Base-by-base conservation (phyloP, 164 flowering plant species). In the Nymphaea colorata region DNA sequence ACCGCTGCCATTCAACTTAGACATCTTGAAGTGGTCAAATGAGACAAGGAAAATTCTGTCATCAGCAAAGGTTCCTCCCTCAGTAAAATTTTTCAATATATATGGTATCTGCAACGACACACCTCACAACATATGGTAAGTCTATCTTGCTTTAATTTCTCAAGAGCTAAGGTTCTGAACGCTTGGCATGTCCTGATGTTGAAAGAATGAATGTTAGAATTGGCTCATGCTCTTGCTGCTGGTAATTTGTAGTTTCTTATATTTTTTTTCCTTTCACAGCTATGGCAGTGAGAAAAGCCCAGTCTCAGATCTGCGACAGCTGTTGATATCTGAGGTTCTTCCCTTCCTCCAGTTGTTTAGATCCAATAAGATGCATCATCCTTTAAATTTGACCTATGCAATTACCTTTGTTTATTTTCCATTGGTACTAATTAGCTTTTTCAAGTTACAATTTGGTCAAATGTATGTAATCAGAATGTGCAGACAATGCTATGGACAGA, bases 71-170 rank as follows among this genome's bases (percentile, higher is more conserved):
- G 76, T 95, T 76, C 99, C 99, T 10, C 42, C 86, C n/a, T 44
- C 71, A 63, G 92, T 92, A 61, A 92, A 95, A 78, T 95, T 95
- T 75, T 95, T 85, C 84, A 95, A 95, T 69, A 89, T 95, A 64
- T 95, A 90, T 77, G 99, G 90, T 68, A 87, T 67, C 18, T 75
- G 75, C 76, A 78, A 81, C 71, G 87, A 87, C 65, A 95, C 99
- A 7, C 95, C 99, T 65, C 97, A 90, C 66, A 90, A 81, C 81
- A 86, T 90, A 66, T 86, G 99, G 99, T 95, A 95, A 74, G 76
- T 72, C 66, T 60, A 70, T 71, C 65, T 42, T 66, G 36, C 36
- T 25, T 25, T 25, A 25, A 25, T 25, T 25, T 25, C 36, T 25
- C 1, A 25, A 25, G 36, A 25, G 36, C 36, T 25, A 25, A 25